Evolutionary conservation across 768 basidiomycete species (phyloP), one percentile per base, ranked within the genome.

Genomic region (Rossbeevera mucosa): DNA sequence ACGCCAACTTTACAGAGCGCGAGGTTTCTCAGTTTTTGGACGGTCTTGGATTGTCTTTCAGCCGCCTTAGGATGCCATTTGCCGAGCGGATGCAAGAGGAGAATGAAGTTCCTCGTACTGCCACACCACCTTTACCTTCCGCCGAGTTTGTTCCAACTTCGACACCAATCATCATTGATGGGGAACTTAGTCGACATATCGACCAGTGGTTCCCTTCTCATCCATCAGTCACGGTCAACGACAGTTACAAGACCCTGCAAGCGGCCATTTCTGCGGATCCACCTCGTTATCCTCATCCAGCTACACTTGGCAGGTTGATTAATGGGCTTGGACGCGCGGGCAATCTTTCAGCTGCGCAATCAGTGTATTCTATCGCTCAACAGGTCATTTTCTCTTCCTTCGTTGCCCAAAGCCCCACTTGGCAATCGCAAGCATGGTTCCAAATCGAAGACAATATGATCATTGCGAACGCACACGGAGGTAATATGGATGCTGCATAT

Each of bases 401-500:
- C 9, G 43, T 67, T 2, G 72, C 76, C 58, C 48, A 65, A 29
- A 64, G 72, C 61, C 75, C 78, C 58, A 66, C 73, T 0, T 68
- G 71, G 61, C 86, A 86, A 61, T 67, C 76, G 13, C 59, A 67
- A 20, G 75, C 76, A 1, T 98, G 94, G 94, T 80, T 83, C 64
- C 61, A 69, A 24, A 72, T 98, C 40, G 95, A 98, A 67, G 87
- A 95, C 67, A 76, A 80, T 52, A 97, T 97, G 93, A 77, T 98
- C 56, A 81, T 91, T 51, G 91, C 87, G 0, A 76, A 83, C 13
- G 92, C 91, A 2, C 88, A 94, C 58, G 77, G 82, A 0, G 93
- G 92, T 0, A 80, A 90, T 51, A 71, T 91, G 51, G 83, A 90
- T 44, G 76, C 80, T 13, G 94, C 93, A 4, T 90, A 91, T 64